Evolutionary conservation across 1,284 basidiomycete genomes (phyloP).

Genomic region (Rhodotorula sp.): DNA sequence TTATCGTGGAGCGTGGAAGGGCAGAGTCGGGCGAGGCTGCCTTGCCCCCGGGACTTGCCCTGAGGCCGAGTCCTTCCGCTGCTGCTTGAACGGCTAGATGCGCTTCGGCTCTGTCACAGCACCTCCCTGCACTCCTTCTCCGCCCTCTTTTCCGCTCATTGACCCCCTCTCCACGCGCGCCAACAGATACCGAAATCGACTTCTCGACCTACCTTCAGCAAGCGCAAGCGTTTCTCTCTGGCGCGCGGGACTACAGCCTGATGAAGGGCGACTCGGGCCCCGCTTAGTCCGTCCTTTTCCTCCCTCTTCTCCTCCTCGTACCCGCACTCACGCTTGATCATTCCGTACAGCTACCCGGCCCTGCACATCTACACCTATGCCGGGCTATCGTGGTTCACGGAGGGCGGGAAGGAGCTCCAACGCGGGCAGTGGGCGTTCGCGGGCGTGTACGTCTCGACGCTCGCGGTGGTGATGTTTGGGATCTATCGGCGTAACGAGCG

Average conservation of each 20-base stretch:
- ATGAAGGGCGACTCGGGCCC: conserved; percentile 91
- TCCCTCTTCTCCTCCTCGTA: too few relatives aligned
- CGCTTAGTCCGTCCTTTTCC: conserved; percentile 69
- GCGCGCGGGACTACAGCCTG: conserved; percentile 80
- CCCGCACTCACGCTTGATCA: accelerated
- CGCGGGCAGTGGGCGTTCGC: conserved; percentile 79
- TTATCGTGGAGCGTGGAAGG: too few relatives aligned
- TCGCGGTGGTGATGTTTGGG: conserved; percentile 63
- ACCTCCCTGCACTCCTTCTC: not conserved
- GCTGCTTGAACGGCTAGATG: too few relatives aligned
- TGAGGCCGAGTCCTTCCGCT: too few relatives aligned
- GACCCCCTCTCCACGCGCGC: too few relatives aligned
- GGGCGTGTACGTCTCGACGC: conserved; percentile 67
- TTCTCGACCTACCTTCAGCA: conserved; percentile 93
- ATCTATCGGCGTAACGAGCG: conserved; percentile 59
- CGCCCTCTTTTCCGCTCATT: too few relatives aligned
- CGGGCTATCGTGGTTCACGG: conserved; percentile 67
- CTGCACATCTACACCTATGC: conserved; percentile 85
- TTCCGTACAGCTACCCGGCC: conserved; percentile 86
- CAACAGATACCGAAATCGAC: conserved; percentile 97
- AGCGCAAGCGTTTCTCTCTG: conserved; percentile 72
- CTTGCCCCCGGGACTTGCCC: too few relatives aligned
- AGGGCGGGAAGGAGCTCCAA: conserved; percentile 62
- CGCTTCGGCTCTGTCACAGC: too few relatives aligned
- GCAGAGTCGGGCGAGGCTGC: too few relatives aligned